Base-by-base conservation (phyloP, 2,329 filamentous ascomycete species). In the Magnaporthiopsis rhizophila region DNA sequence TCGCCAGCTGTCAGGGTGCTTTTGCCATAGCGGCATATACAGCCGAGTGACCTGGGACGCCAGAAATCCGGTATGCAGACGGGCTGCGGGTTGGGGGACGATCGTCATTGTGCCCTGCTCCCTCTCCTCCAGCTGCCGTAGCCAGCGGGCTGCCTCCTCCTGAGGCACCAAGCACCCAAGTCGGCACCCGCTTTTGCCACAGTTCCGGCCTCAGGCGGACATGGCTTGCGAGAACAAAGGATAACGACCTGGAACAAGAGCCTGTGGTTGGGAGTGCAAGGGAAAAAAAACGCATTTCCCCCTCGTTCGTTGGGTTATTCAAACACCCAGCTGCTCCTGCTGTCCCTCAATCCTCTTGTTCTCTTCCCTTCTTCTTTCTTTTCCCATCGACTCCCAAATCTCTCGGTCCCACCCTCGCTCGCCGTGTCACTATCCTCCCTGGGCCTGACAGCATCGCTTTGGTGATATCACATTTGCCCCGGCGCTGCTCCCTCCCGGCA, bases 191-290 rank as follows among this genome's bases (percentile, higher is more conserved):
- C 26, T 5, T 5, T 45, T 45, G 38, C 38, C 38, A 45, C 38
- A 15, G 15, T 21, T 24, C 21, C 45, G 18, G 7, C 6, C 45
- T 24, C 8, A 21, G 18, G 18, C 15, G 45, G 21, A 9, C 45
- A 53, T 53, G 45, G 18, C 24, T 24, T 24, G n/a, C 45, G n/a
- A 11, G 45, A 30, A 74, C 71, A 73, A 74, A 74, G 72, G 67
- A 66, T 2, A 66, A 72, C 70, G 72, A 72, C 71, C 69, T 3
- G 67, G 59, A 67, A 69, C 68, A 69, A 70, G 69, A 65, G 64
- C 62, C 65, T 64, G 30, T 30, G 66, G 64, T 66, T 62, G 62
- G 59, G 66, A 36, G 57, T 36, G 34, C 34, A 36, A 36, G 34
- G 9, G 9, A 36, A 50, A 50, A 53, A 53, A 53, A 53, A 53